Evolutionary conservation across 2,329 filamentous ascomycete genomes (phyloP).

Genomic region (Fusarium sp.): DNA sequence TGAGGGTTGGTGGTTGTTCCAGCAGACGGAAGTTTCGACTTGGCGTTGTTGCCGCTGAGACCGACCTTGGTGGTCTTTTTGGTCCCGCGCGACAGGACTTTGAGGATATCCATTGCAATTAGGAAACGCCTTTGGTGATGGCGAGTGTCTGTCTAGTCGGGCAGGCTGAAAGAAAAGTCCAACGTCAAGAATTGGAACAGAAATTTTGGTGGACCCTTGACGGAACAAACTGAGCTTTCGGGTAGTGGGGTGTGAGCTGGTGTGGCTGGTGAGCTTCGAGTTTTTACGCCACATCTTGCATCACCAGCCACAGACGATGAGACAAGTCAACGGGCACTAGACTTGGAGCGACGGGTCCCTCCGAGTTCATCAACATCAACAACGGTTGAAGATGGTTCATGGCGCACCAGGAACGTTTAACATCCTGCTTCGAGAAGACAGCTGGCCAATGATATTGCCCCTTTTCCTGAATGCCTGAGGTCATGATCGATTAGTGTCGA

Average conservation of each 20-base stretch:
- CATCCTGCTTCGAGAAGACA: neutral
- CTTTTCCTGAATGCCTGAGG: neutral
- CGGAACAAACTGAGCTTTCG: constrained; percentile 10
- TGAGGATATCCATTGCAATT: constrained; percentile 75
- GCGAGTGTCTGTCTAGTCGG: constrained; percentile 11
- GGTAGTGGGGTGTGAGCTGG: constrained; percentile 38
- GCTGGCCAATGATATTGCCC: constrained; percentile 11
- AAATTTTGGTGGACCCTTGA: constrained; percentile 44
- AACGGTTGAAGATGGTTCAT: constrained; percentile 7
- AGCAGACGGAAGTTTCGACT: constrained; percentile 70
- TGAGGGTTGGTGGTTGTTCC: constrained; percentile 75
- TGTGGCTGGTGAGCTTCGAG: constrained; percentile 12
- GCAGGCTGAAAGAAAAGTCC: constrained; percentile 31
- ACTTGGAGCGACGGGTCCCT: neutral
- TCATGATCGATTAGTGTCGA: constrained; percentile 34
- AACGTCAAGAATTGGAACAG: constrained; percentile 30
- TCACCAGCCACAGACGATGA: neutral
- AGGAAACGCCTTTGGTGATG: constrained; percentile 1
- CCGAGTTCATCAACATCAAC: constrained; percentile 4
- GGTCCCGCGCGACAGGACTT: constrained; percentile 76
- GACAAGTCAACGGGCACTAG: neutral
- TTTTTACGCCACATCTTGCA: constrained; percentile 1
- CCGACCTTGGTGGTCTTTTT: constrained; percentile 63
- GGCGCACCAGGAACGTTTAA: constrained; percentile 10
- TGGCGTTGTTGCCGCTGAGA: constrained; percentile 43